Conservation (phyloP, 2,329 filamentous ascomycete species). For the Penicillium sp. region DNA sequence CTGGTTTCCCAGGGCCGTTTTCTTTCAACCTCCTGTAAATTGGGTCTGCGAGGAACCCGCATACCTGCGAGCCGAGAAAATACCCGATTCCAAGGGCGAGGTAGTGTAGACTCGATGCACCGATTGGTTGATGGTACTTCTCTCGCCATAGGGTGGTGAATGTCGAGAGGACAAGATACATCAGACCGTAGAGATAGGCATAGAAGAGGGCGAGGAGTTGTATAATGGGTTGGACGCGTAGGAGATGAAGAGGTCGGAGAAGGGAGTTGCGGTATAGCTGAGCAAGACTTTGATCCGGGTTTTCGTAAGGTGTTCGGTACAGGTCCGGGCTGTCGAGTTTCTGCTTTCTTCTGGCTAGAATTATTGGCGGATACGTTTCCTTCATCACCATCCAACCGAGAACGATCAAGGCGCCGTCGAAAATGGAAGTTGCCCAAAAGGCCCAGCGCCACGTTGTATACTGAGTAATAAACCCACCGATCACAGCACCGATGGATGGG, state of each 20-base stretch:
- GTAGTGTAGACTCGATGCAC: conserved; percentile 60
- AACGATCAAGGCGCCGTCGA: conserved; percentile 58
- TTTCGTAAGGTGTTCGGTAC: conserved; percentile 31
- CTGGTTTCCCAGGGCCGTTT: conserved; percentile 41
- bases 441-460: conserved; percentile 53
- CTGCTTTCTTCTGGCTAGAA: conserved; percentile 57
- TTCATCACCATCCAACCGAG: conserved; percentile 59
- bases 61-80: conserved; percentile 51
- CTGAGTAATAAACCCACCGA: conserved; percentile 36
- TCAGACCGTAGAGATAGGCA: conserved; percentile 58
- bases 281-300: conserved; percentile 16
- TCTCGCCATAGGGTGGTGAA: conserved; percentile 58
- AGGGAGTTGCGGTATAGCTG: conserved; percentile 40
- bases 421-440: conserved; percentile 65
- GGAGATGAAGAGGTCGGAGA: conserved; percentile 53
- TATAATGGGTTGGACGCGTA: conserved; percentile 58
- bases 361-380: conserved; percentile 64
- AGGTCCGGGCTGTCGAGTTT: conserved; percentile 38
- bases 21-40: not conserved
- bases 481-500: conserved; percentile 51
- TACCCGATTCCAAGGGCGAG: conserved; percentile 62
- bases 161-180: conserved; percentile 62
- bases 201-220: conserved; percentile 53
- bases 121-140: conserved; percentile 53
- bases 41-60: conserved; percentile 2